Percentiles rank a stretch among this genome's conserved stretches.
Conservation (phyloP, 352 stramenopile genomes). For the Phytophthora melonis region DNA sequence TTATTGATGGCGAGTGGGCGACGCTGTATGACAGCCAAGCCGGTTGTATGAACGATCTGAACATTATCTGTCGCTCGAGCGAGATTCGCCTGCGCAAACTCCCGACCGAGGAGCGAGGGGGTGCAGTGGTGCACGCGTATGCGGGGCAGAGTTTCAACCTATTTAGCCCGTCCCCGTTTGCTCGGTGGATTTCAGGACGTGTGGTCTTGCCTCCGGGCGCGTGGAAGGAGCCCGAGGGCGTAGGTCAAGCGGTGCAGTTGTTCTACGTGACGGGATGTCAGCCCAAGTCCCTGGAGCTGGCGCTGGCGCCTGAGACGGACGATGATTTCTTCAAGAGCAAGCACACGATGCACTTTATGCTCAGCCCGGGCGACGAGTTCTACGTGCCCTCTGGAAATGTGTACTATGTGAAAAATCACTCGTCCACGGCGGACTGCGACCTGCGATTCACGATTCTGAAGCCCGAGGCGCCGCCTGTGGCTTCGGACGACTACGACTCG, state of each 20-base stretch:
- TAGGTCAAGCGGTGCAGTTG: conserved; percentile 94
- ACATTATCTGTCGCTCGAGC: conserved; percentile 78
- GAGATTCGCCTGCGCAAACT: conserved; percentile 83
- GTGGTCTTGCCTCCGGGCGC: conserved; percentile 91
- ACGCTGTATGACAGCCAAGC: conserved; percentile 71
- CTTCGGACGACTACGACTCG: conserved; percentile 29
- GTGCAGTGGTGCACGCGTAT: conserved; percentile 54
- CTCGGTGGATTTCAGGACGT: conserved; percentile 92
- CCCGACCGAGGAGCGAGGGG: conserved; percentile 60
- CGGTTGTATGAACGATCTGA: conserved; percentile 75
- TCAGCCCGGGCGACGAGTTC: conserved; percentile 96
- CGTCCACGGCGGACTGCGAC: conserved; percentile 78
- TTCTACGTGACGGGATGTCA: conserved; percentile 95
- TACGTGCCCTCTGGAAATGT: conserved; percentile 96
- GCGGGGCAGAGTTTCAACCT: conserved; percentile 92
- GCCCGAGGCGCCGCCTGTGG: conserved; percentile 45
- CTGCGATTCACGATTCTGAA: conserved; percentile 97
- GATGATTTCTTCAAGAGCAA: conserved; percentile 90
- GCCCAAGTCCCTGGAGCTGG: conserved; percentile 79
- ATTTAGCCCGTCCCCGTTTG: conserved; percentile 66
- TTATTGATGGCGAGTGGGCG: conserved; percentile 78
- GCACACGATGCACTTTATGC: conserved; percentile 94
- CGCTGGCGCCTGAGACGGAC: conserved; percentile 70
- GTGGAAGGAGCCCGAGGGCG: conserved; percentile 96
- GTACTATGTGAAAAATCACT: conserved; percentile 98